Percentiles rank a stretch among this genome's conserved stretches.
phyloP scores from a whole-genome alignment of 345 rosid genomes.

The Diplotaxis tenuifolia region DNA sequence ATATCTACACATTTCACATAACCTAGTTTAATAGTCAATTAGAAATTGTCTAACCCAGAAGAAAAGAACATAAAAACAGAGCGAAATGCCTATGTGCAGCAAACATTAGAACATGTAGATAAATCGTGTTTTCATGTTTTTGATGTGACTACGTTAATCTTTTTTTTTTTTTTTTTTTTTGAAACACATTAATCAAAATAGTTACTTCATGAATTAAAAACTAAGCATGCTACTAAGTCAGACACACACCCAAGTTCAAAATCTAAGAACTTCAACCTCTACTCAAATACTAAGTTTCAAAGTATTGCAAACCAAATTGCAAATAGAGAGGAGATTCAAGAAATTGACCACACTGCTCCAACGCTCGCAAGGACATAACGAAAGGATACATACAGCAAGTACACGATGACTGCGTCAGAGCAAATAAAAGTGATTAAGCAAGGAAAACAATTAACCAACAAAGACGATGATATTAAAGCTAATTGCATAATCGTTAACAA shows the following conservation, averaged over 20 bases:
- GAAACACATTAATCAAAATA: not conserved
- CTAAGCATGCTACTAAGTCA: slow-evolving; percentile 7
- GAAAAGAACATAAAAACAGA: not conserved
- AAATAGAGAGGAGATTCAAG: not conserved
- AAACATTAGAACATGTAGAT: not conserved
- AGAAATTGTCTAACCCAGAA: not conserved
- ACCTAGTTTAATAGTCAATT: not conserved
- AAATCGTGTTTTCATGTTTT: not conserved
- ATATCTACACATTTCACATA: not conserved
- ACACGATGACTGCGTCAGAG: not conserved
- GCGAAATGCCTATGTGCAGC: not conserved
- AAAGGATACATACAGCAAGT: not conserved
- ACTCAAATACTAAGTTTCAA: not conserved
- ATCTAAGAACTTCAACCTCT: not conserved
- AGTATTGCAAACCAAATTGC: not conserved
- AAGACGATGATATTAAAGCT: not conserved
- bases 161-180: too few relatives aligned
- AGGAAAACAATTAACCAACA: not conserved
- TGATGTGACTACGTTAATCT: not conserved
- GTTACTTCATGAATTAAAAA: not conserved
- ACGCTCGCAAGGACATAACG: slow-evolving; percentile 6
- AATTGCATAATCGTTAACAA: not conserved
- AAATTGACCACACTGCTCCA: not conserved
- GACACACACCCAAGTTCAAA: slow-evolving; percentile 4
- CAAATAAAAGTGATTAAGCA: not conserved